Base-by-base conservation (phyloP, 108 stramenopile genomes). In the Nitzschia sp. region DNA sequence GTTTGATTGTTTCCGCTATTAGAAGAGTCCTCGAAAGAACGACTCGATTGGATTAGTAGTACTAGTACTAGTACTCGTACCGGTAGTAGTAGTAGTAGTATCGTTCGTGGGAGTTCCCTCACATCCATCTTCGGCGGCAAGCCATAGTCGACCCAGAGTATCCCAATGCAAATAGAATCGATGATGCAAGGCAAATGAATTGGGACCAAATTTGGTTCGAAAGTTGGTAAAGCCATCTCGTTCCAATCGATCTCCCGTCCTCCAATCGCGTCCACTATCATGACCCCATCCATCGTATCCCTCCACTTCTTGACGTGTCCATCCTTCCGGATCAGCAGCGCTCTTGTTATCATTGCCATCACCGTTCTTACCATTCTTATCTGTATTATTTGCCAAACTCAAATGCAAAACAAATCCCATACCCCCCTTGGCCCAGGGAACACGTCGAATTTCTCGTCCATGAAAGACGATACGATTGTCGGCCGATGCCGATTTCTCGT, bases 201-300 rank as follows among this genome's bases (percentile, higher is more conserved):
- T 71, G 16, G 62, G 64, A 30, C 91, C 91, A 73, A 84, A 89
- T 54, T 74, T 75, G 16, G 67, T 17, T 45, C 54, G 35, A 48
- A 87, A 85, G n/a, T 62, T 61, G 1, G 25, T 29, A 56, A 82
- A 83, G 53, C 91, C 91, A 70, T 92, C 91, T 9, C 33, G n/a
- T 63, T 76, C 79, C 58, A 83, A 76, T 30, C 48, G 72, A 19
- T 54, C 54, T 0, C 73, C 77, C 34, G 81, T 84, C 30, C 91
- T 59, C 91, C 91, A 92, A 58, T 81, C 69, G 9, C 91, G 80
- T 31, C 81, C 75, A 17, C 48, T 45, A 63, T 92, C 91, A 57
- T 83, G 77, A n/a, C 80, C 63, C 91, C 91, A 92, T n/a, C 91
- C 91, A 73, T 92, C 88, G 61, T 92, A 92, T 9, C 71, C 73